Evolutionary conservation across 306 rosid species (phyloP), one percentile per base, ranked within the genome.

Genomic region (Castanea mollissima): DNA sequence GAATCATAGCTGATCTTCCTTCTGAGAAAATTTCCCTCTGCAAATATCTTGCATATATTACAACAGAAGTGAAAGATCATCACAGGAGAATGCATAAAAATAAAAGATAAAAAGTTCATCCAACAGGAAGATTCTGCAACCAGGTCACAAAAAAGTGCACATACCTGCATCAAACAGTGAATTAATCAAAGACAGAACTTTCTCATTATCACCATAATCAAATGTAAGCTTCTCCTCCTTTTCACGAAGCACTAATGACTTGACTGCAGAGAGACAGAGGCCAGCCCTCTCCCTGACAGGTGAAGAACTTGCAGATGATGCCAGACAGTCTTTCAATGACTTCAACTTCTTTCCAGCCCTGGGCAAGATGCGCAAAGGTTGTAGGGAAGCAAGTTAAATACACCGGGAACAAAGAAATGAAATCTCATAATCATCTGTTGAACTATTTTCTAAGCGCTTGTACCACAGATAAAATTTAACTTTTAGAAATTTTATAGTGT

Each of bases 41-140:
- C 87, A 82, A 89, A 92, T 80, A 91, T 91, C 94, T 90, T 95
- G 96, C 93, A 89, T 77, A 90, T 91, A 95, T 91, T 91, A 91
- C 86, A 85, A 86, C 10, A 88, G 76, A 86, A 85, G 92, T 90
- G 89, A 95, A 95, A 88, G 90, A 89, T 84, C 94, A 82, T 81
- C 85, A 77, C 83, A 81, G 57, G 81, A 84, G 32, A 86, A 83
- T 80, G 73, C 55, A 80, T 34, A 71, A 69, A 76, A 49, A 81
- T 32, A 25, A 44, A 59, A 38, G 25, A 58, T 52, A 74, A 74
- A 67, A 72, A 46, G 78, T 74, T 75, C 49, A 64, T 74, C 41
- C 60, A 69, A 70, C 23, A 27, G 77, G 67, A 81, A 77, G 49
- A 55, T 68, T 41, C 62, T 55, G 78, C 70, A 77, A 79, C 72